phyloP scores from a whole-genome alignment of 768 basidiomycete species.

The Trichaptum fuscoviolaceum region DNA sequence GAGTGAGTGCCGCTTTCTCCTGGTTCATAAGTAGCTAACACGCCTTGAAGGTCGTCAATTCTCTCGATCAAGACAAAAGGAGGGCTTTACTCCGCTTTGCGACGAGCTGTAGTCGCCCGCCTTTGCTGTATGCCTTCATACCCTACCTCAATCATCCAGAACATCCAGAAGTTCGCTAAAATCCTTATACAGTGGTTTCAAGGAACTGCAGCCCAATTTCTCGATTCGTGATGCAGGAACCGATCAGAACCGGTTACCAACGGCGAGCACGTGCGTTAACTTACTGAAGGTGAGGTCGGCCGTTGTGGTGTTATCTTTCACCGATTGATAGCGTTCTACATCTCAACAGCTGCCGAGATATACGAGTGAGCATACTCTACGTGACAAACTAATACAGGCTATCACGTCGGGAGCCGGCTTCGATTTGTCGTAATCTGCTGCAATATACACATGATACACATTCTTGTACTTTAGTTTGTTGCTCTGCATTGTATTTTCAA shows the following conservation, averaged over 20 bases:
- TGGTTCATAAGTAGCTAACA: background rate
- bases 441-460: no score
- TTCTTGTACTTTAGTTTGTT: background rate
- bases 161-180: background rate
- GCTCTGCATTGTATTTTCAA: background rate
- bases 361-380: constrained; percentile 53
- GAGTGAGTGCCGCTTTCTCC: constrained; percentile 35
- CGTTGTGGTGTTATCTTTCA: background rate
- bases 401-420: constrained; percentile 89
- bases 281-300: constrained; percentile 63
- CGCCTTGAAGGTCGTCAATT: constrained; percentile 58
- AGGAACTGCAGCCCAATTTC: constrained; percentile 83
- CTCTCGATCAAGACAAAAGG: constrained; percentile 77
- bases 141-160: background rate
- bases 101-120: constrained; percentile 88
- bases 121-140: constrained; percentile 57
- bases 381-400: constrained; percentile 77
- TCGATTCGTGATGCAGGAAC: constrained; percentile 76
- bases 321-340: constrained; percentile 3
- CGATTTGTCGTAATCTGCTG: constrained; percentile 63
- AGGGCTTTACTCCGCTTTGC: constrained; percentile 81
- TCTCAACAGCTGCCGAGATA: constrained; percentile 61
- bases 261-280: constrained; percentile 87
- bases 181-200: constrained; percentile 57
- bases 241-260: constrained; percentile 68